These are phyloP conservation scores for Solanum rostratum DNA, from an alignment of 257 asterid species.

Conservation along the genomic window DNA sequence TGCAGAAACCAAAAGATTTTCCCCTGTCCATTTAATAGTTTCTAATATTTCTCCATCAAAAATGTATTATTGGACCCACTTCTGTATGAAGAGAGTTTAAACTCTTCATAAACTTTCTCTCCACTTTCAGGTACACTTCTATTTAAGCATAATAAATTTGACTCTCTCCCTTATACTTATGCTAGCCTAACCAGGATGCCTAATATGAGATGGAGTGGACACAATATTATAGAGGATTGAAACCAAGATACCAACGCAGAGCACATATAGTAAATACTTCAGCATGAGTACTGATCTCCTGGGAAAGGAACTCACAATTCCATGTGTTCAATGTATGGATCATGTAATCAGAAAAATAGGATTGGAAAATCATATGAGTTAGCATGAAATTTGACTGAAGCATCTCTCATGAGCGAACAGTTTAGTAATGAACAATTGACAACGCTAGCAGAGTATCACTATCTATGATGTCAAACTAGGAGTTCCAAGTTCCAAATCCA, in stretches of 20 bases:
- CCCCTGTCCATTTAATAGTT: not conserved
- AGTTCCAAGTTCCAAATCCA: not conserved
- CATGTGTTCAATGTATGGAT: not conserved
- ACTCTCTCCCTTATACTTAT: not conserved
- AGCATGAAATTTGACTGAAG: not conserved
- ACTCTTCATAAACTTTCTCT: not conserved
- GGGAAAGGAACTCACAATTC: not conserved
- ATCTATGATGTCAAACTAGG: not conserved
- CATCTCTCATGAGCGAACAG: not conserved
- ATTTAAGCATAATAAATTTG: not conserved
- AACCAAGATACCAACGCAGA: not conserved
- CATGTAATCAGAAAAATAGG: not conserved
- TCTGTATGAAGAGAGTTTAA: not conserved
- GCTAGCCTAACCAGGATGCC: not conserved
- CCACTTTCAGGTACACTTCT: not conserved
- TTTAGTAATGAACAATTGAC: not conserved
- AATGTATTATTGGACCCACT: not conserved
- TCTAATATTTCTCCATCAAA: not conserved
- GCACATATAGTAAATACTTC: not conserved
- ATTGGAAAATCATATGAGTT: not conserved
- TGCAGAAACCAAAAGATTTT: too few species aligned
- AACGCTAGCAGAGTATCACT: not conserved
- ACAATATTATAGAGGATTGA: not conserved
- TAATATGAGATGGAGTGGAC: not conserved
- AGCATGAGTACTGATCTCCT: not conserved